A percentile compares a stretch with the other conserved stretches of the same genome.
Evolutionary conservation across 148 eudicot genomes (phyloP).

Genomic region (Arbutus unedo): DNA sequence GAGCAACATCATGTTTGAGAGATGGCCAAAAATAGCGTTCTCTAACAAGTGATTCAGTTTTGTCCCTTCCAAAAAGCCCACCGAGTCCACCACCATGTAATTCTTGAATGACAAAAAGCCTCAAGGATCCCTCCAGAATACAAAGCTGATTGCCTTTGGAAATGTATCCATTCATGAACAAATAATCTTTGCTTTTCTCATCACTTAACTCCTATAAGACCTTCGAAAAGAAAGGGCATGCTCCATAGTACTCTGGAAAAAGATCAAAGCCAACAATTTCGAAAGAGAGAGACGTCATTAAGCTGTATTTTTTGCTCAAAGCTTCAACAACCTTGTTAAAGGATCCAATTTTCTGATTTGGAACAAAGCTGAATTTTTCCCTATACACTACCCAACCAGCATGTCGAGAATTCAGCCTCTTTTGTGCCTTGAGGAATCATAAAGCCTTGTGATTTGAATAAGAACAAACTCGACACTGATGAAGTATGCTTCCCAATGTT

Average conservation of each 20-base stretch:
- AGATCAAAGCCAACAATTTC: not conserved
- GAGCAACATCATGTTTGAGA: no score
- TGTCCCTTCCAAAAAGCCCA: no score
- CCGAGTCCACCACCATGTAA: no score
- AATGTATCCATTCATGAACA: no score
- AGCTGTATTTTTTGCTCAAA: not conserved
- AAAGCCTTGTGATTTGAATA: not conserved
- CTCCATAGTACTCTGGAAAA: not conserved
- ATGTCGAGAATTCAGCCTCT: not conserved
- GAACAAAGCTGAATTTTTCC: not conserved
- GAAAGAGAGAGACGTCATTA: not conserved
- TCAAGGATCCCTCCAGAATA: no score
- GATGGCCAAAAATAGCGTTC: no score
- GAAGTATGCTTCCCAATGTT: not conserved
- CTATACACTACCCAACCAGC: not conserved
- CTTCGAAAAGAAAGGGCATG: not conserved
- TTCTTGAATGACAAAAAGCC: no score
- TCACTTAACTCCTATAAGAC: not conserved
- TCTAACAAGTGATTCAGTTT: no score
- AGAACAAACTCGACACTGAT: not conserved
- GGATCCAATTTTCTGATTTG: not conserved
- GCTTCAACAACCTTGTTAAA: not conserved
- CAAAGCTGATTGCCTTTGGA: no score
- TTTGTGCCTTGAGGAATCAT: not conserved
- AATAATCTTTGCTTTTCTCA: no score